phyloP scores from a whole-genome alignment of 441 rosid species.

The Adansonia madagascariensis region DNA sequence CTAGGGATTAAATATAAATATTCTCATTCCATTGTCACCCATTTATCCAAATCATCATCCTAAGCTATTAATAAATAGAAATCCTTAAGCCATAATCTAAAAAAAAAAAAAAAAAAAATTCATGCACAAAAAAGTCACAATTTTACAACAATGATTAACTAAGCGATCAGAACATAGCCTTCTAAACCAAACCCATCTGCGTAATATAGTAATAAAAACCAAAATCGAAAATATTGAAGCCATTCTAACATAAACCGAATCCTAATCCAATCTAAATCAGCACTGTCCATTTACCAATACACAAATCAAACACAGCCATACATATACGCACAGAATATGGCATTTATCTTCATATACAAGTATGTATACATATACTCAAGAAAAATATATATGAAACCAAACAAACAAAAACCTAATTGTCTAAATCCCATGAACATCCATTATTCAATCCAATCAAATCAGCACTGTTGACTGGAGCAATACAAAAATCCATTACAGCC shows the following conservation, averaged over 20 bases:
- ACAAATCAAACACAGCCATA: background rate
- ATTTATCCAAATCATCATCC: background rate
- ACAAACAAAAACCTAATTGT: background rate
- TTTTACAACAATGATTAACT: background rate
- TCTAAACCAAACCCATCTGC: background rate
- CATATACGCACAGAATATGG: background rate
- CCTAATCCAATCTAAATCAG: background rate
- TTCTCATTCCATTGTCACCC: background rate
- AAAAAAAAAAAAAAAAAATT: background rate
- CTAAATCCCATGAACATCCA: background rate
- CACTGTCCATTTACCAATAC: background rate
- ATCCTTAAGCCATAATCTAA: background rate
- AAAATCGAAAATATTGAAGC: background rate
- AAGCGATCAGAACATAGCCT: background rate
- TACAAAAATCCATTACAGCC: background rate
- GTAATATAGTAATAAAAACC: background rate
- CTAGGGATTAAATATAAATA: conserved; percentile 27
- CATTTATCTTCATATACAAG: background rate
- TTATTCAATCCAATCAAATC: conserved; percentile 9
- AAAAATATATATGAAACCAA: background rate
- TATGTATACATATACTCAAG: background rate
- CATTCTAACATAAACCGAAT: background rate
- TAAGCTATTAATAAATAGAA: background rate
- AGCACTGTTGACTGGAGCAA: background rate
- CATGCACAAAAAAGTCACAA: background rate